Evolutionary conservation across 257 asterid species (phyloP).

Genomic region (Solanum ahanhuiri): DNA sequence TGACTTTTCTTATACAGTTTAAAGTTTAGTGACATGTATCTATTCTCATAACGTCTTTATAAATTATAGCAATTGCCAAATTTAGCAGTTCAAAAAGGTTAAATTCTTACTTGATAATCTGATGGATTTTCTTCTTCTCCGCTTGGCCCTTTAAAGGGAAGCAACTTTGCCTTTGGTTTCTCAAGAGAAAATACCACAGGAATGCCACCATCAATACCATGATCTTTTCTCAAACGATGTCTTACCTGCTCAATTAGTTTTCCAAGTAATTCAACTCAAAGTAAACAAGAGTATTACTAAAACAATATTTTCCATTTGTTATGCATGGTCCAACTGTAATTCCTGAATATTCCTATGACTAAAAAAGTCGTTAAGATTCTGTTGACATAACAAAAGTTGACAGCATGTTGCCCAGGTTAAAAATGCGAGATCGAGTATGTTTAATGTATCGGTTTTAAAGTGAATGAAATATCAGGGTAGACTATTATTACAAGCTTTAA

Average conservation of each 20-base stretch:
- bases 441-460: not conserved
- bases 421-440: not conserved
- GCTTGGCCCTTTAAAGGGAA: conserved; percentile 80
- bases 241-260: conserved; percentile 53
- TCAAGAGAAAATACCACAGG: conserved; percentile 92
- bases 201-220: conserved; percentile 95
- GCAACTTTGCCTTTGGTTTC: conserved; percentile 89
- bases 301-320: not conserved
- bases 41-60: not conserved
- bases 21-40: not conserved
- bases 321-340: not conserved
- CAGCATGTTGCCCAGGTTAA: not conserved
- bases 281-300: not conserved
- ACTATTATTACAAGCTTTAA: not conserved
- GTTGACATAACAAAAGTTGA: not conserved
- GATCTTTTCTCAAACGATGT: conserved; percentile 67
- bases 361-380: not conserved
- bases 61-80: not conserved
- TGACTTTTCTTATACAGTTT: not conserved
- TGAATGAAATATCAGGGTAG: not conserved
- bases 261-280: conserved; percentile 16
- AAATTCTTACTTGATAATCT: conserved; percentile 77
- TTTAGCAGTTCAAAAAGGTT: not conserved
- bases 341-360: not conserved
- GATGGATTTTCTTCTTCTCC: conserved; percentile 96